Evolutionary conservation across 2,329 filamentous ascomycete species (phyloP).

Genomic region (Fusarium stilboides): DNA sequence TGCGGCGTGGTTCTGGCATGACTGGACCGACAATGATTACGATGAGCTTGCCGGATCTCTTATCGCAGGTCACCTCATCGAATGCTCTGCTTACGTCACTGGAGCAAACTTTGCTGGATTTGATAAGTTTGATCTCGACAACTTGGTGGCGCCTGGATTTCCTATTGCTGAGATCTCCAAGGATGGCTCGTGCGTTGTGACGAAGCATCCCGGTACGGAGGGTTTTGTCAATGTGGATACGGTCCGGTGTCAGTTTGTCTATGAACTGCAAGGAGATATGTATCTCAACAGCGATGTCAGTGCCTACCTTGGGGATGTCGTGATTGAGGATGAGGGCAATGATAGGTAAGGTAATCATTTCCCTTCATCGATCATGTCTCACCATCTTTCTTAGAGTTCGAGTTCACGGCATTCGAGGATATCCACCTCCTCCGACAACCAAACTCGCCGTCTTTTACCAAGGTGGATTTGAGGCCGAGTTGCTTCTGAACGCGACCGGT

Average conservation of each 20-base stretch:
- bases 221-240: conserved; percentile 1
- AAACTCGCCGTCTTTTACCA: conserved; percentile 3
- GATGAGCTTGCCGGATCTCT: too few species aligned
- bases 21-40: too few species aligned
- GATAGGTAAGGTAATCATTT: background rate
- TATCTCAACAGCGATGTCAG: conserved; percentile 5
- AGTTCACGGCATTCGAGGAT: background rate
- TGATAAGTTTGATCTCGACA: background rate
- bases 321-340: background rate
- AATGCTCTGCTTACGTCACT: too few species aligned
- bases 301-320: background rate
- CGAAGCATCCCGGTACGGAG: background rate
- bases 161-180: conserved; percentile 1
- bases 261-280: background rate
- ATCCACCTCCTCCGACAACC: background rate
- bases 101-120: background rate
- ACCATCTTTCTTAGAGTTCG: background rate
- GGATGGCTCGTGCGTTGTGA: conserved; percentile 1
- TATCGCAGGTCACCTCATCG: too few species aligned
- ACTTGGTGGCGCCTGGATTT: background rate
- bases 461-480: background rate
- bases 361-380: background rate
- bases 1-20: conserved; percentile 5
- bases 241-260: background rate
- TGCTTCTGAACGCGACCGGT: background rate